Evolutionary conservation across 306 rosid genomes (phyloP), one percentile per base, ranked within the genome.

Genomic region (Oxytropis ochrocephala): DNA sequence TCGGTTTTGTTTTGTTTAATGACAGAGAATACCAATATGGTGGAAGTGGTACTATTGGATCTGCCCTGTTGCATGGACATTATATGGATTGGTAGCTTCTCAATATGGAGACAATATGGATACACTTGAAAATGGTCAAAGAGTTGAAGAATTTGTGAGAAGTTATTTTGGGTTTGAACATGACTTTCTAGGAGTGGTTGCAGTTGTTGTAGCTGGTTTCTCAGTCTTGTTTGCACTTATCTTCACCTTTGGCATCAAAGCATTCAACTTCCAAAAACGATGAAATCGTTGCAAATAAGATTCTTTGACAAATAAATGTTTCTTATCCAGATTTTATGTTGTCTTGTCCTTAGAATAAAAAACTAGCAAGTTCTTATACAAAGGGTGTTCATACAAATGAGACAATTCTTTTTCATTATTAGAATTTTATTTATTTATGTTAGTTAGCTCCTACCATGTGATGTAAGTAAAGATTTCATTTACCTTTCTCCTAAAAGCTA

Each of bases 11-110:
- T 17, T 29, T 49, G 1, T 24, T 43, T 1, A 32, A 69, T 43
- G 13, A 36, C 95, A 92, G 96, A 86, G 89, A 69, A 89, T 92
- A 62, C 98, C 96, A n/a, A 73, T 86, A 35, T 89, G 95, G 95
- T 92, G 98, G 93, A 81, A 80, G 69, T 92, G 98, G 98, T 89
- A 84, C 75, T 92, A 75, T 13, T 89, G 92, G 93, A 39, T 64
- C 33, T 92, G 96, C 71, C 92, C 96, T 0, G 87, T 92, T 55
- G 82, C 98, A 33, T 92, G 96, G 96, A 88, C 95, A 33, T 73
- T 88, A 80, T 24, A 92, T 78, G 96, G 95, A 49, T 61, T 92
- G 76, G 78, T 83, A 51, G 70, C 82, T 66, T 89, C 98, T 3
- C 96, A 92, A 49, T 87, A 73, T 44, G 96, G 96, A 50, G 91